A percentile compares a stretch with the other conserved stretches of the same genome.
Evolutionary conservation across 176 grass and related monocot species (phyloP).

Genomic region (Phoenix roebelenii): DNA sequence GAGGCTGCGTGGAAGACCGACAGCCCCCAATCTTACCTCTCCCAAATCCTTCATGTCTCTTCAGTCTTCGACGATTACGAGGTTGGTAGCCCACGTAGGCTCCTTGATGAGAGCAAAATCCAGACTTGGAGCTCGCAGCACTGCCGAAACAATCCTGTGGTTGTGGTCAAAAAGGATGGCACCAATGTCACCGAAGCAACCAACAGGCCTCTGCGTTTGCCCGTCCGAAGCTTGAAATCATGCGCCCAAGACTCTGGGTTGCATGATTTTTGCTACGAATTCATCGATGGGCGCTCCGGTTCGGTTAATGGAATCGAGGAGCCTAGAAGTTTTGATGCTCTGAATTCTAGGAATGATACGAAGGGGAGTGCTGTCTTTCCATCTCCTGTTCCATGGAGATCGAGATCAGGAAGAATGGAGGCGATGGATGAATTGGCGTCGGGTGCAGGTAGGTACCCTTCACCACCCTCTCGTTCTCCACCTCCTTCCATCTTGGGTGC

Average conservation of each 20-base stretch:
- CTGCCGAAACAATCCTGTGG: constrained; percentile 29
- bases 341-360: neutral
- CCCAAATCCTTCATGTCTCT: constrained; percentile 43
- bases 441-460: neutral
- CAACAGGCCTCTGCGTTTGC: constrained; percentile 39
- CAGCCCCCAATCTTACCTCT: constrained; percentile 34
- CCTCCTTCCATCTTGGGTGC: neutral
- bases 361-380: constrained; percentile 43
- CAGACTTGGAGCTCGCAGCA: constrained; percentile 59
- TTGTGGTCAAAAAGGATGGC: constrained; percentile 30
- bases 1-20: neutral
- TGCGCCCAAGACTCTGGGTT: constrained; percentile 5
- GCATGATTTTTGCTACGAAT: neutral
- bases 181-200: neutral
- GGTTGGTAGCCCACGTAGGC: neutral
- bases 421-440: constrained; percentile 8
- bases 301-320: constrained; percentile 8
- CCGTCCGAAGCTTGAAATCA: constrained; percentile 46
- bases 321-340: constrained; percentile 2
- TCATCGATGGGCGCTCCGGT: neutral
- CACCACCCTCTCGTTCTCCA: neutral
- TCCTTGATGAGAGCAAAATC: constrained; percentile 1
- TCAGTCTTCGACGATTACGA: constrained; percentile 29
- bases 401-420: constrained; percentile 39
- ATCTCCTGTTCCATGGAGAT: constrained; percentile 84